These are phyloP conservation scores for Canariomyces notabilis DNA, from an alignment of 2,329 filamentous ascomycete species.

Conservation along the genomic window DNA sequence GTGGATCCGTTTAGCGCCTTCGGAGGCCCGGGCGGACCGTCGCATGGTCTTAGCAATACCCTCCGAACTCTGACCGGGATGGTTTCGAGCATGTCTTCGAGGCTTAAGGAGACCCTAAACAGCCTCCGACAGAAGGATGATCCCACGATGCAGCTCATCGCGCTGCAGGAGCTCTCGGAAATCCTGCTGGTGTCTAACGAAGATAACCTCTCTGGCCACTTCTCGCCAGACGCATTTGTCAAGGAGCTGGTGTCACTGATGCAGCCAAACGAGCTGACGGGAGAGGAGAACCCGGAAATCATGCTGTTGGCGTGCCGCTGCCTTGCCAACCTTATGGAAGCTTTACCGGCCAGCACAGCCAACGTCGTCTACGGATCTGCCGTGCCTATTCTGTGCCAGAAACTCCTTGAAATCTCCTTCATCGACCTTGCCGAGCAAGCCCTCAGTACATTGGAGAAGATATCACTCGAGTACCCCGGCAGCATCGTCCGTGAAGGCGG, in stretches of 20 bases:
- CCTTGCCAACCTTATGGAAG: constrained; percentile 96
- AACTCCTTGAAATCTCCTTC: constrained; percentile 90
- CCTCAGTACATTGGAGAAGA: constrained; percentile 93
- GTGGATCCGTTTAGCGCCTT: constrained; percentile 62
- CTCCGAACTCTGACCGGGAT: constrained; percentile 85
- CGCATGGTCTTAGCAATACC: constrained; percentile 68
- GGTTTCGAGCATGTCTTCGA: constrained; percentile 77
- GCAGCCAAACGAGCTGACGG: constrained; percentile 77
- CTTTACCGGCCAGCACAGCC: constrained; percentile 82
- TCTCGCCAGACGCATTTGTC: constrained; percentile 89
- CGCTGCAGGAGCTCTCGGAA: constrained; percentile 88
- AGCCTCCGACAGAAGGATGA: constrained; percentile 81
- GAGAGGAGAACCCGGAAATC: constrained; percentile 89
- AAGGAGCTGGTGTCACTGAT: constrained; percentile 90
- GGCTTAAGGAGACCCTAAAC: constrained; percentile 70
- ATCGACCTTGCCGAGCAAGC: constrained; percentile 98
- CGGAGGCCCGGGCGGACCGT: constrained; percentile 57
- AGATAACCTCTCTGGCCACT: constrained; percentile 91
- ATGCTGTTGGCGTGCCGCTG: constrained; percentile 96
- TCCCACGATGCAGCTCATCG: constrained; percentile 81
- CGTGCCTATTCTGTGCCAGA: constrained; percentile 89
- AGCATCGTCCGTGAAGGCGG: constrained; percentile 95
- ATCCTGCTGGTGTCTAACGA: constrained; percentile 92
- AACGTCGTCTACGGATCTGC: constrained; percentile 98
- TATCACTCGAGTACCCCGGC: constrained; percentile 90